These are phyloP conservation scores for Pichia gijzeniarum DNA, from an alignment of 805 yeast species.

Conservation along the genomic window DNA sequence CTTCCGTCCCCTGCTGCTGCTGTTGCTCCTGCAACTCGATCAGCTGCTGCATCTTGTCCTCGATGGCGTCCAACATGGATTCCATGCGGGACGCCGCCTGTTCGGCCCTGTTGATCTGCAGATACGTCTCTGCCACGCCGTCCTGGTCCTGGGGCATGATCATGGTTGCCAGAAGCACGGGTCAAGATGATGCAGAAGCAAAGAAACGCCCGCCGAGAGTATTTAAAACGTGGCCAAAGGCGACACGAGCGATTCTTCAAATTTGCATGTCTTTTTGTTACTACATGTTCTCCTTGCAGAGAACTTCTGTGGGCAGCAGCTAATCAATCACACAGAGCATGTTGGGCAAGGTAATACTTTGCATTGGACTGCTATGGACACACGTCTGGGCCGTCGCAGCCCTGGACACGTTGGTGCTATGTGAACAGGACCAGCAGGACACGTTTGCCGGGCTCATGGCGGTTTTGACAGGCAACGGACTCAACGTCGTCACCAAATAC, in stretches of 20 bases:
- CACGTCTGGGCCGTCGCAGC: background rate
- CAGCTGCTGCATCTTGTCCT: constrained; percentile 55
- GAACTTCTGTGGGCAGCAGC: too few relatives aligned
- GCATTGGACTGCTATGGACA: background rate
- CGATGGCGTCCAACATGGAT: constrained; percentile 56
- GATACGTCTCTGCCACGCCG: constrained; percentile 8
- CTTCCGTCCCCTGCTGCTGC: background rate
- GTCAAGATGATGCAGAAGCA: too few relatives aligned
- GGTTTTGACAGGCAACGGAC: background rate
- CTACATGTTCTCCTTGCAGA: too few relatives aligned
- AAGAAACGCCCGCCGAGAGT: too few relatives aligned
- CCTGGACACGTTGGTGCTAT: background rate
- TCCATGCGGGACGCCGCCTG: constrained; percentile 40
- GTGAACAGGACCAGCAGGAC: background rate
- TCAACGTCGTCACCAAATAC: background rate
- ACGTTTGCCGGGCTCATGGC: background rate
- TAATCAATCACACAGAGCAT: too few relatives aligned
- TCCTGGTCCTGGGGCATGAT: background rate
- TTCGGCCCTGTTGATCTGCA: constrained; percentile 9
- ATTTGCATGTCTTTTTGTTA: too few relatives aligned
- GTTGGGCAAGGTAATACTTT: background rate
- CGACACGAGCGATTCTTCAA: too few relatives aligned
- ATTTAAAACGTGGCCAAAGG: too few relatives aligned
- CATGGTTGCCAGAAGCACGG: background rate
- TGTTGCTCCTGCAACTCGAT: constrained; percentile 20